These are phyloP conservation scores for Sophora flavescens DNA, from an alignment of 306 rosid genomes.

Conservation along the genomic window DNA sequence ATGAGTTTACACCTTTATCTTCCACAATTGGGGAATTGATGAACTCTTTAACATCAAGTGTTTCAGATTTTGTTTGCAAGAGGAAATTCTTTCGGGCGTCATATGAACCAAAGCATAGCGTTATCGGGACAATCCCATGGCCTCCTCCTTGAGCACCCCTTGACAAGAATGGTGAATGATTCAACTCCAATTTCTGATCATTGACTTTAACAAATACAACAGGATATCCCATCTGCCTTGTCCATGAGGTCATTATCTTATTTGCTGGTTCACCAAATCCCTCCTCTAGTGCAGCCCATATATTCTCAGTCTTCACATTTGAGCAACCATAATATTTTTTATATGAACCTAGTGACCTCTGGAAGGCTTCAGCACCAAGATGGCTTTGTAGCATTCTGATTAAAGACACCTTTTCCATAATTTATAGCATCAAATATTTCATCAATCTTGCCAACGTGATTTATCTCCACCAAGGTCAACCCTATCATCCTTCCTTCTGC, in stretches of 20 bases:
- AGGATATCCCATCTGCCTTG: no score
- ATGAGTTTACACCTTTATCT: slow-evolving; percentile 44
- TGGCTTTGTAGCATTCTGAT: slow-evolving; percentile 96
- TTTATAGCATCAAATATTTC: slow-evolving; percentile 96
- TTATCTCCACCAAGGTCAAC: slow-evolving; percentile 96
- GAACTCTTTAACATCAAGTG: slow-evolving; percentile 63
- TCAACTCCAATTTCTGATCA: slow-evolving; percentile 76
- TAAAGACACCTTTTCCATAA: slow-evolving; percentile 88
- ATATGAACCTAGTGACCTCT: slow-evolving; percentile 93
- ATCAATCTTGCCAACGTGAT: slow-evolving; percentile 87
- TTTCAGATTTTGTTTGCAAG: slow-evolving; percentile 65
- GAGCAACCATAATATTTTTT: slow-evolving; percentile 76
- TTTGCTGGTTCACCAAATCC: slow-evolving; percentile 92
- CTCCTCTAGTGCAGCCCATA: slow-evolving; percentile 95
- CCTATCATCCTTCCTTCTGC: no score
- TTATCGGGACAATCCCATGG: slow-evolving; percentile 87
- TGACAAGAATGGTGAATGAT: slow-evolving; percentile 82
- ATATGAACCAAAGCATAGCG: slow-evolving; percentile 77
- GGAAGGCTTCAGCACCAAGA: slow-evolving; percentile 87
- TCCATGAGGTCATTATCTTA: slow-evolving; percentile 87
- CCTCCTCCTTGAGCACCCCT: slow-evolving; percentile 86
- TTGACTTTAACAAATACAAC: slow-evolving; percentile 76
- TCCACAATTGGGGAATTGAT: no score
- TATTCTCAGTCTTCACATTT: slow-evolving; percentile 91
- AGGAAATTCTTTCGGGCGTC: slow-evolving; percentile 73